Conservation (phyloP, 2,329 filamentous ascomycete species). For the Sporothrix sp. region DNA sequence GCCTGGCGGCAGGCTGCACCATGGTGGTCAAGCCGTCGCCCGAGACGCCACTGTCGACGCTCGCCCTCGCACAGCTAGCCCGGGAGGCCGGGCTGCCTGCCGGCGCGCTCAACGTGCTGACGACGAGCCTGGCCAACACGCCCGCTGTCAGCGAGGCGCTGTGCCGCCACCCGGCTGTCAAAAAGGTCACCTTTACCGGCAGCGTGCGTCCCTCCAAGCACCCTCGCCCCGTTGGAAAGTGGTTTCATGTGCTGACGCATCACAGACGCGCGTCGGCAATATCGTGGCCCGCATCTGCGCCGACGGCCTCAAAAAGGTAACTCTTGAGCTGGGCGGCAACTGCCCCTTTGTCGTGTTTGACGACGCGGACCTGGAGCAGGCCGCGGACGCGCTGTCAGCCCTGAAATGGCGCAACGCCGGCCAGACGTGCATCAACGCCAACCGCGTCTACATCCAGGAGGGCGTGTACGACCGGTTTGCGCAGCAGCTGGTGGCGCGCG, state of each 20-base stretch:
- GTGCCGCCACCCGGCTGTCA: conserved; percentile 25
- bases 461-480: conserved; percentile 52
- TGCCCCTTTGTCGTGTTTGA: conserved; percentile 56
- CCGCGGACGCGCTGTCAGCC: conserved; percentile 28
- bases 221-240: not conserved
- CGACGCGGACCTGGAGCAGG: conserved; percentile 54
- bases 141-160: conserved; percentile 31
- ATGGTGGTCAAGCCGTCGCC: conserved; percentile 68
- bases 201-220: conserved; percentile 20
- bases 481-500: conserved; percentile 33
- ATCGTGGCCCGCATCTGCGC: conserved; percentile 55
- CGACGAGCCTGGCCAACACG: conserved; percentile 47
- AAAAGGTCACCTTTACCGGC: conserved; percentile 67
- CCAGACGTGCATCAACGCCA: conserved; percentile 68
- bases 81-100: conserved; percentile 50
- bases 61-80: conserved; percentile 28
- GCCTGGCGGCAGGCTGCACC: conserved; percentile 60
- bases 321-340: conserved; percentile 64
- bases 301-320: conserved; percentile 54
- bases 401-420: conserved; percentile 45
- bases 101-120: conserved; percentile 76
- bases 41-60: conserved; percentile 28
- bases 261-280: conserved; percentile 54
- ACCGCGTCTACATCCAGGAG: conserved; percentile 56
- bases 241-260: too few species aligned